Base-by-base conservation (phyloP, 2,329 filamentous ascomycete genomes). In the Exophiala aquamarina region DNA sequence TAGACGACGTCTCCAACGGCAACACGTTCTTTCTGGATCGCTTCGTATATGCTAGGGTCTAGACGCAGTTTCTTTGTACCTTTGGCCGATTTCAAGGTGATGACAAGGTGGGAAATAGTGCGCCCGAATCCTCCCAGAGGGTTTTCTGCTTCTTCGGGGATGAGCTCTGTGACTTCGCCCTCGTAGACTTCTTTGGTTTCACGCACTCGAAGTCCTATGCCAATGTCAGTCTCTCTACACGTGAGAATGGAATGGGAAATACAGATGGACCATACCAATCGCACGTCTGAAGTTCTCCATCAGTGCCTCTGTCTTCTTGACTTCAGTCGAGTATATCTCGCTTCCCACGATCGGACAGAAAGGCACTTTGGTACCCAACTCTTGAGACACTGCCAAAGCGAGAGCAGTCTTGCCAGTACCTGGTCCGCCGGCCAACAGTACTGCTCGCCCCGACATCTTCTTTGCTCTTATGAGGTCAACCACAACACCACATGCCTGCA, bases 131-230 rank as follows among this genome's bases (percentile, higher is more conserved):
- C 91, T 51, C 93, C 93, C 34, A 98, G 78, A 19, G 93, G 93
- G 70, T 98, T 98, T 75, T 97, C 93, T 3, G 92, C 88, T 77
- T 98, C 93, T 72, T 98, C 93, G 31, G 93, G 93, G 23, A 92
- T 95, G 59, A 98, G 82, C 70, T 98, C 93, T 58, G 89, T 96
- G 47, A 98, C 93, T 72, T 98, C 93, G 65, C 93, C 93, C 73
- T 98, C 93, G 72, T 97, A 98, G 49, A 98, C 92, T 72, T 98
- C 93, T 72, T 98, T 98, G 42, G 92, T 96, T 77, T 98, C 93
- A 63, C 93, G 89, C 58, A 98, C 93, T 66, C 95, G 91, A 59
- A 98, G 79, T 26, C 79, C 78, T 81, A 20, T 9, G 35, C 10
- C 7, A 20, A 21, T 37, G 50, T 18, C 35, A 20, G 13, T 9